Evolutionary conservation across 1,284 basidiomycete genomes (phyloP), one percentile per base, ranked within the genome.

Genomic region (Microbotryomycetes sp.): DNA sequence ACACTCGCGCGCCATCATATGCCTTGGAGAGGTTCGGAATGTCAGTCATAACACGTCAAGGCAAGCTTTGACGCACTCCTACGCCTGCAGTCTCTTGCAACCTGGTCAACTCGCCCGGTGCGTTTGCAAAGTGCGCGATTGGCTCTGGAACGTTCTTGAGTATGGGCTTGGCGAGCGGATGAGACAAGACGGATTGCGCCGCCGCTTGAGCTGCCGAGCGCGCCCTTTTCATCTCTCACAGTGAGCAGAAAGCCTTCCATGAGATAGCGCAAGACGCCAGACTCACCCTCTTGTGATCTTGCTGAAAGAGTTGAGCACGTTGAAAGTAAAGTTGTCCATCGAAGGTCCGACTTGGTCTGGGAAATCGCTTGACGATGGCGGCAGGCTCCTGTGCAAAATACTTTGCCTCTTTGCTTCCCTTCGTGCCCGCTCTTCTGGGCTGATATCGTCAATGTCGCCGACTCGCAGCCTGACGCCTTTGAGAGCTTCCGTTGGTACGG

Each of bases 1-100:
- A 98, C 5, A 98, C 90, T 3, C 94, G 80, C 0, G 96, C 94
- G 60, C 88, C 88, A 75, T 98, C 96, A 74, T 94, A 98, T 2
- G 64, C 64, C 66, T 65, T 18, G 5, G 4, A 16, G 11, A 7
- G 1, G 16, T 18, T 41, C 3, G 3, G 5, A 50, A 21, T 2
- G 18, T 41, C 2, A 11, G n/a, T 2, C n/a, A 23, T 5, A 15
- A 24, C 15, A 16, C 75, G 93, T 91, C 15, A 86, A 70, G 3
- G 73, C 73, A 1, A 75, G 74, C 41, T 74, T 28, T 6, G n/a
- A 56, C 61, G 26, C 16, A 59, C 65, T 0, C 76, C 89, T 9
- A 91, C 86, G 4, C 88, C 89, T 16, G 88, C 88, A 71, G 88
- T 85, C 73, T 89, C 86, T 9, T 61, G 54, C 18, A 67, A n/a